A percentile compares a stretch with the other conserved stretches of the same genome.
phyloP scores from a whole-genome alignment of 208 protist genomes.

The Trypanosomatidae sp. region DNA sequence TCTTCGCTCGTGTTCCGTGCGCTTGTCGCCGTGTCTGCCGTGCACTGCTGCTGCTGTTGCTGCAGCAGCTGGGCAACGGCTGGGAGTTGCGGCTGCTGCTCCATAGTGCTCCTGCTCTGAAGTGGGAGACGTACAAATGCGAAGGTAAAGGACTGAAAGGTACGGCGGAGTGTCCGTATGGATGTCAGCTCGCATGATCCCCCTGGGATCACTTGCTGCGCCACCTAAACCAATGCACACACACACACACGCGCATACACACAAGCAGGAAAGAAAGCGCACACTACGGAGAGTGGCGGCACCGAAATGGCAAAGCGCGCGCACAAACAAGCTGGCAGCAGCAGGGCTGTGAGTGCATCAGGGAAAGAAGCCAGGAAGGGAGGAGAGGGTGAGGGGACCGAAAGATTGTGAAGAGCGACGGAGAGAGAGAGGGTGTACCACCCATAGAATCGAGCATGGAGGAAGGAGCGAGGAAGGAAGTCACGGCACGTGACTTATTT shows the following conservation, averaged over 20 bases:
- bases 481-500: not conserved
- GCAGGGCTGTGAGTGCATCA: not conserved
- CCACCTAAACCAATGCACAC: not conserved
- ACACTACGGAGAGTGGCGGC: not conserved
- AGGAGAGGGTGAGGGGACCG: not conserved
- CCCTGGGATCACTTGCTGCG: not conserved
- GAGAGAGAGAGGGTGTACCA: too few relatives aligned
- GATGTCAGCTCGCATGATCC: not conserved
- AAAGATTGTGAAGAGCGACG: not conserved
- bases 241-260: not conserved
- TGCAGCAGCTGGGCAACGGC: not conserved
- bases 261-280: not conserved
- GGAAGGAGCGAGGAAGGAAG: not conserved
- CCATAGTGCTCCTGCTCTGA: not conserved
- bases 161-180: not conserved
- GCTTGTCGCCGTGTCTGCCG: not conserved
- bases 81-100: conserved; percentile 6
- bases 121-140: not conserved
- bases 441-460: too few relatives aligned
- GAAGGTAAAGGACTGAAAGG: not conserved
- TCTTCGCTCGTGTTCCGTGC: conserved; percentile 23
- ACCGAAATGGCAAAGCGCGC: not conserved
- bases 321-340: not conserved
- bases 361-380: not conserved
- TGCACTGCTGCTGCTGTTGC: conserved; percentile 1